Base-by-base conservation (phyloP, 2,329 filamentous ascomycete species). In the Celoporthe dispersa region DNA sequence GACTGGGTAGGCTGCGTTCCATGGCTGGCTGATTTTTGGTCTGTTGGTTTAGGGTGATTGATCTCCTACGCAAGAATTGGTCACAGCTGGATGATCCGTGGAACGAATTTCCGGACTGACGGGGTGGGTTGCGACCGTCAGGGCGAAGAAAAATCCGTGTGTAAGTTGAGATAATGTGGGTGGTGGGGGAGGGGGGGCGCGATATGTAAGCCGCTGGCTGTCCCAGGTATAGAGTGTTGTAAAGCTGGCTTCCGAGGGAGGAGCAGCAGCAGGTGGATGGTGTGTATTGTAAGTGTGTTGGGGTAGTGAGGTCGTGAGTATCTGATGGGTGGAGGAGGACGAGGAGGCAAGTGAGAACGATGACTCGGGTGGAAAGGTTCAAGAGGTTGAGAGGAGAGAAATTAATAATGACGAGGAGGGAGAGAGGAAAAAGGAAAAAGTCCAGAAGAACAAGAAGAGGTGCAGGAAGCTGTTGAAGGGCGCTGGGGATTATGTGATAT, bases 1-100 rank as follows among this genome's bases (percentile, higher is more conserved):
- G 85, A 68, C 86, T 87, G 39, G 86, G 86, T 74, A 87, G 80
- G 71, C 81, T 79, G 74, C 79, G 81, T 77, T 84, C 84, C 86
- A 88, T 88, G 78, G 16, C 78, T 80, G 73, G 28, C 63, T 28
- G 51, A 55, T 60, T 63, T 44, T 60, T 67, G n/a, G 48, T 59
- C 55, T 59, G 53, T 67, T 60, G 39, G 31, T n/a, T 14, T 6
- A 60, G 51, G 19, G 37, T 31, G 60, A 9, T 37, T 16, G 33
- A 22, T 35, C 19, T 48, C n/a, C 12, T 19, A 25, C 59, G 19
- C 19, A 39, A 39, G 11, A 39, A 39, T 39, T 39, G 37, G 37
- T 11, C 37, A 51, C 48, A 51, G 48, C 22, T 51, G 22, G 37
- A 39, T 39, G 37, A 11, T 39, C 37, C 37, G 37, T 39, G 37